A percentile compares a stretch with the other conserved stretches of the same genome.
Conservation (phyloP, 352 stramenopile species). For the Pythium sp. region DNA sequence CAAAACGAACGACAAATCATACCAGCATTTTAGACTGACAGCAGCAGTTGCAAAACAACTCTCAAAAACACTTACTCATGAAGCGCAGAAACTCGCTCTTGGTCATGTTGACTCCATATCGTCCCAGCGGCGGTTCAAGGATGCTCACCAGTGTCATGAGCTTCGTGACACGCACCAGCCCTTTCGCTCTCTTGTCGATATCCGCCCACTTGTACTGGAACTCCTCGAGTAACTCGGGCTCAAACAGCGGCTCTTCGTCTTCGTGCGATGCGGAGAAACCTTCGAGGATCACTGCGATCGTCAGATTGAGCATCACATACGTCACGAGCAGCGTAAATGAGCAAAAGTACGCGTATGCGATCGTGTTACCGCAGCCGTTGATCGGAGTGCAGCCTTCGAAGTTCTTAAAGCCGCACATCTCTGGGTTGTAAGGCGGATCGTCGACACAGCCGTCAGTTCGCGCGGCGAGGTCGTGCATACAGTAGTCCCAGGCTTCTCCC, state of each 20-base stretch:
- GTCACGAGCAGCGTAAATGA: constrained; percentile 91
- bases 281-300: constrained; percentile 93
- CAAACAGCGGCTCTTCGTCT: constrained; percentile 88
- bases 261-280: constrained; percentile 84
- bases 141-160: constrained; percentile 74
- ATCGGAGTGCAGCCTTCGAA: constrained; percentile 61
- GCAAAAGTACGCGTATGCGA: constrained; percentile 74
- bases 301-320: constrained; percentile 94
- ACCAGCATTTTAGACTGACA: neutral
- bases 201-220: constrained; percentile 88
- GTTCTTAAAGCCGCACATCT: constrained; percentile 75
- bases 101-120: constrained; percentile 35
- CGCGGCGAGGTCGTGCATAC: constrained; percentile 85
- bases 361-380: constrained; percentile 72
- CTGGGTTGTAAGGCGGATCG: constrained; percentile 51
- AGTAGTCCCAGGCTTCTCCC: constrained; percentile 92
- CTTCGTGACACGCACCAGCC: constrained; percentile 76
- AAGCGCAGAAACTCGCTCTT: constrained; percentile 54
- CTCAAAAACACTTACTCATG: constrained; percentile 37
- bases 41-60: neutral
- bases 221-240: constrained; percentile 82
- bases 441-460: constrained; percentile 49
- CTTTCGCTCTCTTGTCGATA: constrained; percentile 86
- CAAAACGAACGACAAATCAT: neutral
- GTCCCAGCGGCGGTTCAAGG: constrained; percentile 76